Conservation (phyloP, 805 yeast genomes). For the Lachancea thermotolerans region DNA sequence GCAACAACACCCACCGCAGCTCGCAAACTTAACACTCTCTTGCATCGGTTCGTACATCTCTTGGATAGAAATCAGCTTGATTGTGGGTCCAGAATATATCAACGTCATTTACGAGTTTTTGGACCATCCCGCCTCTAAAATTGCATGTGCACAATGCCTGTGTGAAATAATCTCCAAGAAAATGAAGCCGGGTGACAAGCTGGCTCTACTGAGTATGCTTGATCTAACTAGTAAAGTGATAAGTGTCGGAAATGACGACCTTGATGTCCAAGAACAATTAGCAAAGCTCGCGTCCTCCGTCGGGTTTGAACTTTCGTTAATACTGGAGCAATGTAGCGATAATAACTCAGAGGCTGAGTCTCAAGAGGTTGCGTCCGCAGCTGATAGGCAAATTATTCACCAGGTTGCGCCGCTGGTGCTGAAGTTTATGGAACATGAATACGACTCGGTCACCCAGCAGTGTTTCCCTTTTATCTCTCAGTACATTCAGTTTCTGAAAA, state of each 20-base stretch:
- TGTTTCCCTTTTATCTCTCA: conserved; percentile 76
- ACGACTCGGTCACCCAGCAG: conserved; percentile 81
- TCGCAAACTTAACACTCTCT: conserved; percentile 36
- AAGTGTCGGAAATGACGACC: conserved; percentile 34
- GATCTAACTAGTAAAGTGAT: conserved; percentile 51
- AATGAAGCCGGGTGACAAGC: conserved; percentile 66
- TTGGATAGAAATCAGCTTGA: conserved; percentile 83
- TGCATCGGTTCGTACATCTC: conserved; percentile 80
- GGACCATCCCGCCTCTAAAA: conserved; percentile 41
- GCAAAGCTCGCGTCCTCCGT: conserved; percentile 69
- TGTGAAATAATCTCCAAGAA: conserved; percentile 66
- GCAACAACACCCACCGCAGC: conserved; percentile 19
- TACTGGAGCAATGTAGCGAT: conserved; percentile 49
- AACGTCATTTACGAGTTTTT: conserved; percentile 53
- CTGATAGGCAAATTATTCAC: conserved; percentile 44
- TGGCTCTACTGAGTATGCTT: conserved; percentile 56
- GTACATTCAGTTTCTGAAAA: conserved; percentile 64
- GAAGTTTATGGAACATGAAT: conserved; percentile 67
- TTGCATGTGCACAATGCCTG: conserved; percentile 45
- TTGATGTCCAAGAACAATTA: conserved; percentile 68
- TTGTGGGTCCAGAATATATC: conserved; percentile 48
- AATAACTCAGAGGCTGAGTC: conserved; percentile 28
- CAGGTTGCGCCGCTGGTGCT: conserved; percentile 67
- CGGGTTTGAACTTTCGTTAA: conserved; percentile 67
- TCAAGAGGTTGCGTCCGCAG: conserved; percentile 32